Percentiles rank a stretch among this genome's conserved stretches.
Evolutionary conservation across 768 basidiomycete species (phyloP).

Genomic region (Cantharellus anzutake): DNA sequence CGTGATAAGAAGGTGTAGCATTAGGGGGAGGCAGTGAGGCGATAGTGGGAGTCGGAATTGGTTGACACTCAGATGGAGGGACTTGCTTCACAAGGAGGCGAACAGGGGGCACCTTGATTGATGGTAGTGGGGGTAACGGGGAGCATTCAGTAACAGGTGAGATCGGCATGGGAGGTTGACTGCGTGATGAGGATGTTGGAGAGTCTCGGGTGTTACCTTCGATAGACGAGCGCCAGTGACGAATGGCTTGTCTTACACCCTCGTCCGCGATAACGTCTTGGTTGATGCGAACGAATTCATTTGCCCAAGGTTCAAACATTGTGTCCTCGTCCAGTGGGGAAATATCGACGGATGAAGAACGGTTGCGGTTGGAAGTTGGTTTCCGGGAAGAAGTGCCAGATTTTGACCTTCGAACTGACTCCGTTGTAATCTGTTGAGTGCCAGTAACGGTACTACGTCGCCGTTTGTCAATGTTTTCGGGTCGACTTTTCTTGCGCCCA

Average conservation of each 20-base stretch:
- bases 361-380: neutral
- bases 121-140: neutral
- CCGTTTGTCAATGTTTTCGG: neutral
- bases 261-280: neutral
- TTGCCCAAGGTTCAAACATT: neutral
- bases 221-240: neutral
- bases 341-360: neutral
- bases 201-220: neutral
- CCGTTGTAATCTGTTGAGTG: neutral
- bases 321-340: neutral
- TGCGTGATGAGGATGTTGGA: neutral
- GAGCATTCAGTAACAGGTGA: neutral
- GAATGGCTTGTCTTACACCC: neutral
- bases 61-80: neutral
- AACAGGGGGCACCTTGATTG: neutral
- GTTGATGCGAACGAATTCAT: neutral
- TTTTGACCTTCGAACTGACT: neutral
- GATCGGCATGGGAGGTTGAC: neutral
- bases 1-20: neutral
- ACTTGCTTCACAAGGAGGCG: neutral
- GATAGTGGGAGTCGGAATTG: neutral
- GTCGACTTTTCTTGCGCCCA: neutral
- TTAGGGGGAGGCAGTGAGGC: neutral
- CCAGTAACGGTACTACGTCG: neutral
- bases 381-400: neutral